Evolutionary conservation across 331 rosid species (phyloP).

Genomic region (Saraca asoca): DNA sequence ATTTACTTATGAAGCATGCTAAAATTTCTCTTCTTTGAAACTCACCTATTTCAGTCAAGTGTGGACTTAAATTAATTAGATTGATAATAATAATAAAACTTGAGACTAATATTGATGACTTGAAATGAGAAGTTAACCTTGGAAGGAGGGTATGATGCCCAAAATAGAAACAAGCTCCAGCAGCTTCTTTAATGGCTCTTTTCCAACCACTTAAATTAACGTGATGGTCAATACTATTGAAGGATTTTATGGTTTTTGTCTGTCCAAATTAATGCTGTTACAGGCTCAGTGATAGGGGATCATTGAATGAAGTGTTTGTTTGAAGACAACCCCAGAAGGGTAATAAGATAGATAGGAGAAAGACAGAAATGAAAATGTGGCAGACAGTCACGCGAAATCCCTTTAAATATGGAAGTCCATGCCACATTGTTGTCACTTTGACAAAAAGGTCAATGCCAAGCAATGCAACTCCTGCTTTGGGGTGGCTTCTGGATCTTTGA

Average conservation of each 20-base stretch:
- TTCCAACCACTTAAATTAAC: not conserved
- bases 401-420: not conserved
- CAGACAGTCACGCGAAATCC: too few relatives aligned
- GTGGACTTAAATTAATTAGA: too few relatives aligned
- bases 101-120: too few relatives aligned
- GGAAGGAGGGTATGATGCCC: not conserved
- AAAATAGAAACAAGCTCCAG: conserved; percentile 4
- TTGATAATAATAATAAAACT: too few relatives aligned
- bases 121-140: too few relatives aligned
- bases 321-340: too few relatives aligned
- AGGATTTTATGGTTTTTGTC: not conserved
- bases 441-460: not conserved
- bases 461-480: not conserved
- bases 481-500: not conserved
- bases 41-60: too few relatives aligned
- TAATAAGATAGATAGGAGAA: too few relatives aligned
- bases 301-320: not conserved
- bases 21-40: too few relatives aligned
- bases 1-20: too few relatives aligned
- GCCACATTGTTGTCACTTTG: not conserved
- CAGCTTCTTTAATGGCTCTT: not conserved
- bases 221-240: not conserved
- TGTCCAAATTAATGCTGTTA: not conserved
- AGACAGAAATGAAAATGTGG: too few relatives aligned
- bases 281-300: not conserved